phyloP scores from a whole-genome alignment of 768 basidiomycete genomes.

The Boletellus ananiceps region DNA sequence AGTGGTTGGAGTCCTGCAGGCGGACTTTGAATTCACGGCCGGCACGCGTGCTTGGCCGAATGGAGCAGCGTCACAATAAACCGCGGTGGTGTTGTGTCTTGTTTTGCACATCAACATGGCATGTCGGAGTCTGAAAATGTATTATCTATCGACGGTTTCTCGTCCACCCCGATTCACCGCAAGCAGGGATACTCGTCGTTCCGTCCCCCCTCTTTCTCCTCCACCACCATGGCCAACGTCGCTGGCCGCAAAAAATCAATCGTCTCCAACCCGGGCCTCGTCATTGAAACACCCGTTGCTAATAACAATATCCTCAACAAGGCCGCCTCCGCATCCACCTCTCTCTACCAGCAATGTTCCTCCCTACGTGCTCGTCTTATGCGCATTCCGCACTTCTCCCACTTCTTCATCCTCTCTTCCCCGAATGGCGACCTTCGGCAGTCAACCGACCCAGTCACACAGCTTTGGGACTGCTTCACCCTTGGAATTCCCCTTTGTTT shows the following conservation, averaged over 20 bases:
- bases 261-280: constrained; percentile 55
- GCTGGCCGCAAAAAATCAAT: constrained; percentile 80
- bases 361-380: constrained; percentile 70
- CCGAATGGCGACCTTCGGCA: constrained; percentile 55
- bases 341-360: constrained; percentile 90
- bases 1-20: constrained; percentile 29
- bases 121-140: constrained; percentile 27
- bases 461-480: constrained; percentile 92
- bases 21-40: constrained; percentile 17
- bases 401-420: constrained; percentile 62
- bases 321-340: constrained; percentile 79
- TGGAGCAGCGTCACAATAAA: background rate
- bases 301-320: constrained; percentile 89
- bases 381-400: constrained; percentile 69
- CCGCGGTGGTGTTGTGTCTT: constrained; percentile 16
- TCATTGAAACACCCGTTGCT: constrained; percentile 70
- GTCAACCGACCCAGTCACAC: constrained; percentile 88
- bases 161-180: constrained; percentile 8
- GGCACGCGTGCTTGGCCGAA: constrained; percentile 8
- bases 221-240: constrained; percentile 41
- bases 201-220: background rate
- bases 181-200: constrained; percentile 4
- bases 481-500: constrained; percentile 92
- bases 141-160: constrained; percentile 26
- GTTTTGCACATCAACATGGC: constrained; percentile 28